These are phyloP conservation scores for Pseudevernia furfuracea DNA, from an alignment of 495 filamentous ascomycete species.

Conservation along the genomic window DNA sequence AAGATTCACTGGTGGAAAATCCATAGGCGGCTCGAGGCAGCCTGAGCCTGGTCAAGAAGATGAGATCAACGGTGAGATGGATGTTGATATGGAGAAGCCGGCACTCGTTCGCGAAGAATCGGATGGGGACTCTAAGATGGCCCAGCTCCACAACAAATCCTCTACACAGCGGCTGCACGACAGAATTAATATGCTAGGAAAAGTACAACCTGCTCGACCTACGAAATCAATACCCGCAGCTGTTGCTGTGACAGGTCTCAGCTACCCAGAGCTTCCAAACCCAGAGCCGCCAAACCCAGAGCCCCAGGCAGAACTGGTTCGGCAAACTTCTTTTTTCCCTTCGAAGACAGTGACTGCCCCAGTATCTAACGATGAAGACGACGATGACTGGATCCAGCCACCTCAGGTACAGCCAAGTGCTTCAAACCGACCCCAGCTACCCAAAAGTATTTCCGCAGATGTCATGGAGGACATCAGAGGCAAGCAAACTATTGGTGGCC, in stretches of 20 bases:
- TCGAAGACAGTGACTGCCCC: constrained; percentile 21
- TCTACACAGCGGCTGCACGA: constrained; percentile 88
- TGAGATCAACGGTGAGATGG: constrained; percentile 48
- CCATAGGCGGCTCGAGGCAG: constrained; percentile 38
- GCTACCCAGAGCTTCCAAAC: constrained; percentile 50
- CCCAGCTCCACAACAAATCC: constrained; percentile 69
- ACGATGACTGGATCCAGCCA: constrained; percentile 81
- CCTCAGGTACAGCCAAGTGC: constrained; percentile 36
- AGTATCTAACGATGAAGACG: constrained; percentile 42
- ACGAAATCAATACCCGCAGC: constrained; percentile 62
- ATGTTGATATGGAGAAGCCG: constrained; percentile 28
- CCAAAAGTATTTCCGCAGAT: constrained; percentile 53
- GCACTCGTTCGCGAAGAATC: constrained; percentile 28
- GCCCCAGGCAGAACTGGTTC: constrained; percentile 26
- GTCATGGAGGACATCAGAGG: constrained; percentile 49
- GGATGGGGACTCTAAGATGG: constrained; percentile 35
- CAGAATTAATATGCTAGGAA: constrained; percentile 85
- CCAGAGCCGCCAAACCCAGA: constrained; percentile 38
- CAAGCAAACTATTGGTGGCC: constrained; percentile 35
- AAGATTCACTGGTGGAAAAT: constrained; percentile 55
- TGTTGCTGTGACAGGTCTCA: constrained; percentile 36
- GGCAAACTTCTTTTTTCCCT: constrained; percentile 26
- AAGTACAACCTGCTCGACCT: constrained; percentile 60
- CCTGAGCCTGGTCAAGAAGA: constrained; percentile 35
- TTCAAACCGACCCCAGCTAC: constrained; percentile 37